Percentiles rank a stretch among this genome's conserved stretches.
These are phyloP conservation scores for Exophiala sp. DNA, from an alignment of 2,329 filamentous ascomycete species.

Conservation along the genomic window DNA sequence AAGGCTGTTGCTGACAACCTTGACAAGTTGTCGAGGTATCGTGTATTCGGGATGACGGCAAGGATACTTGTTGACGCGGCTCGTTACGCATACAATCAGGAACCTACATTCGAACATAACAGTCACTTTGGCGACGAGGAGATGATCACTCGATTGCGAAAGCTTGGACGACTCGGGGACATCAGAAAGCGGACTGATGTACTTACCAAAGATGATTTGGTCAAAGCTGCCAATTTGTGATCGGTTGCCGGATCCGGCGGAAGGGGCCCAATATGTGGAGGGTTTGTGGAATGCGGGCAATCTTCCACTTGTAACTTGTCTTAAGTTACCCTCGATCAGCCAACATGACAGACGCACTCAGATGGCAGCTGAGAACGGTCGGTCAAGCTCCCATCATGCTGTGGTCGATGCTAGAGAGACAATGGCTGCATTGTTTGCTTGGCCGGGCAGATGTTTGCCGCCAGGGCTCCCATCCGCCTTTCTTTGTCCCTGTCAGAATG, in stretches of 20 bases:
- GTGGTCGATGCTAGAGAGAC: too few relatives aligned
- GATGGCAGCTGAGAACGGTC: too few relatives aligned
- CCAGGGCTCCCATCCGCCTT: too few relatives aligned
- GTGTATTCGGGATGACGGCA: constrained; percentile 94
- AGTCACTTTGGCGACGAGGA: constrained; percentile 63
- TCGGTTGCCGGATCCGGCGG: not conserved
- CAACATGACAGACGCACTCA: too few relatives aligned
- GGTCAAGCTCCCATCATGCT: too few relatives aligned
- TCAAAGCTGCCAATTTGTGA: constrained; percentile 47
- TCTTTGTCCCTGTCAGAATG: too few relatives aligned
- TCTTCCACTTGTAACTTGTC: not conserved
- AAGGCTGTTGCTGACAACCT: constrained; percentile 37
- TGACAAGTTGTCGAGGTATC: constrained; percentile 60
- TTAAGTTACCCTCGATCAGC: too few relatives aligned
- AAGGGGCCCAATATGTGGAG: not conserved
- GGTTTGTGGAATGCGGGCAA: constrained; percentile 15
- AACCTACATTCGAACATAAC: constrained; percentile 78
- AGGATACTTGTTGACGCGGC: constrained; percentile 85
- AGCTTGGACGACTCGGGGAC: constrained; percentile 55
- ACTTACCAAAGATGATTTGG: constrained; percentile 50
- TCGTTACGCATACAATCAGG: constrained; percentile 73
- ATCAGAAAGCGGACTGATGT: constrained; percentile 51
- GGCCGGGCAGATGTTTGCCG: too few relatives aligned
- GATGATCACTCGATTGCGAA: constrained; percentile 57
- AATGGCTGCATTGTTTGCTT: too few relatives aligned